Evolutionary conservation across 495 filamentous ascomycete species (phyloP), one percentile per base, ranked within the genome.

Genomic region (Penicillium robsamsonii): DNA sequence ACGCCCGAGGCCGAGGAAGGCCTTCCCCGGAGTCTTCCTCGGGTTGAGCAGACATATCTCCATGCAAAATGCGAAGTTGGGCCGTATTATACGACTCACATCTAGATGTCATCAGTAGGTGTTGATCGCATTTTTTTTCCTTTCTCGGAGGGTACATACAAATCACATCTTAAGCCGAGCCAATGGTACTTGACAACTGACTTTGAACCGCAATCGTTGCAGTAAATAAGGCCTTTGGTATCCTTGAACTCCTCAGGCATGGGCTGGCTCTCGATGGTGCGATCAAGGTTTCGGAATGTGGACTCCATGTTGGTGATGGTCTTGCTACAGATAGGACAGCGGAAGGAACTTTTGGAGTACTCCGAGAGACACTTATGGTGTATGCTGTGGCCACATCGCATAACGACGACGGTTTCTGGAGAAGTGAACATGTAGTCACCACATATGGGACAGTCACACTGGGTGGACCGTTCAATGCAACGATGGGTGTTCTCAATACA

Each of bases 371-470:
- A 99, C 57, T 81, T 81, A 55, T 85, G 81, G 68, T 99, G 94
- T 60, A 99, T 94, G 69, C 91, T 94, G 70, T 99, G 94, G 9
- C 95, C 95, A 71, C 94, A 99, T 42, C 84, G 83, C 87, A 99
- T 92, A 66, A 96, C 95, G 35, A 96, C 91, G 9, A 99, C 91
- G 2, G 86, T 83, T 55, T 85, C 81, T 1, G 89, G 85, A 18
- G 94, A 97, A n/a, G 87, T 91, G 69, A 97, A 97, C 84, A 99
- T 90, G 67, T 96, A 96, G 48, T 96, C 91, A 24, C 90, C 90
- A 67, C 94, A 99, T 57, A 99, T 97, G n/a, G 94, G 94, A 68
- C 94, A 99, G 66, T 97, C 88, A 69, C 91, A 96, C 67, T 99
- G 92, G 5, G 88, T 96, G 12, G 91, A 91, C 24, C 91, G 82